Evolutionary conservation across 768 basidiomycete genomes (phyloP), one percentile per base, ranked within the genome.

Genomic region (Lactarius hengduanensis): DNA sequence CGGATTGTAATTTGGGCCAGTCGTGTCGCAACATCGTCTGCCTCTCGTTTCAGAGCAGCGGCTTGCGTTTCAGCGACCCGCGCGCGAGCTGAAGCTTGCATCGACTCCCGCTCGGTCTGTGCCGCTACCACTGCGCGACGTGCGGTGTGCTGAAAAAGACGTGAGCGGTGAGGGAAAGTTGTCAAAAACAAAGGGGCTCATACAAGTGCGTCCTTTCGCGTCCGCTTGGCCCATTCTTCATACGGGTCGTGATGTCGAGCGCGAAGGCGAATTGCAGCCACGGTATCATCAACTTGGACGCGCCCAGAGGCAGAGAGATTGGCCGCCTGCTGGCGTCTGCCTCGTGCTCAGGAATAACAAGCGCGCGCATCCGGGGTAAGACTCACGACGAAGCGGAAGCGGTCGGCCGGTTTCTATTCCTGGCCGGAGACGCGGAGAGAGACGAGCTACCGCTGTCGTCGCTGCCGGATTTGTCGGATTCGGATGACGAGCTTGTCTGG

Each of bases 141-240:
- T 36, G 82, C 81, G 20, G 75, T 74, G 59, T 76, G 78, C 82
- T 83, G 45, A 26, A 7, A 38, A 20, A 22, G 26, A 38, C 9
- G 26, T 63, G 34, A 69, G 47, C 56, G 64, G 13, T 36, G 13
- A 7, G n/a, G n/a, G 11, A 16, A 11, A 40, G 30, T n/a, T 41
- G 38, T 65, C 36, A 28, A 28, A 32, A 7, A 40, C 15, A 40
- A 9, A 13, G 30, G 30, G 18, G 4, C 1, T 72, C 80, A 63
- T 65, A 84, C 83, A 66, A 80, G 76, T 6, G 83, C 81, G 41
- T 84, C 83, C 56, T 76, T 78, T 30, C 77, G 76, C 20, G 80
- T 76, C 64, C 81, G 75, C 64, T 81, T 81, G 73, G 83, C 83
- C 77, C 82, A 80, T 41, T 84, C 83, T 69, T 83, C 81, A 56